Conservation (phyloP, 495 filamentous ascomycete genomes). For the Aspergillus egyptiacus region DNA sequence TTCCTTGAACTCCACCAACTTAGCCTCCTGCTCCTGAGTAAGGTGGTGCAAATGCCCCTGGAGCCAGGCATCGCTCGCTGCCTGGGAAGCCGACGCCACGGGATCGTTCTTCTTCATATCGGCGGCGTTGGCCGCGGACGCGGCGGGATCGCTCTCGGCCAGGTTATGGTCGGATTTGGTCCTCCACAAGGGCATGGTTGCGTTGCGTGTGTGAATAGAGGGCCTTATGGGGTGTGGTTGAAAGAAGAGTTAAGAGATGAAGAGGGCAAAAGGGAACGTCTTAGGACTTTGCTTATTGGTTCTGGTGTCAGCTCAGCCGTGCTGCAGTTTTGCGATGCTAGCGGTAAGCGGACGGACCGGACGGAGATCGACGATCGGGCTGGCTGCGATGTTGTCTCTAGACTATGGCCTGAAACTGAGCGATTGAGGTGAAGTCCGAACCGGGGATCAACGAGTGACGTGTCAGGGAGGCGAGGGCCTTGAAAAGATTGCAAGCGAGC, state of each 20-base stretch:
- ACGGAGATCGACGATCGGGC: background rate
- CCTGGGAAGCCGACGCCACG: conserved; percentile 36
- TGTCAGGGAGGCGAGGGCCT: background rate
- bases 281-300: conserved; percentile 4
- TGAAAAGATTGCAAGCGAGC: background rate
- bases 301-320: conserved; percentile 5
- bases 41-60: conserved; percentile 71
- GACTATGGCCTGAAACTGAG: background rate
- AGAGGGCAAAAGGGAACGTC: background rate
- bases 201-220: background rate
- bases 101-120: conserved; percentile 39
- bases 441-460: background rate
- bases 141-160: conserved; percentile 23
- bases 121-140: conserved; percentile 24
- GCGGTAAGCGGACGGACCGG: too few relatives aligned
- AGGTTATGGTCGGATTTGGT: conserved; percentile 32
- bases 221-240: background rate
- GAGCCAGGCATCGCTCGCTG: conserved; percentile 39
- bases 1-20: conserved; percentile 62
- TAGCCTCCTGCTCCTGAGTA: conserved; percentile 57
- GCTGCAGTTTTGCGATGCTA: background rate
- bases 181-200: conserved; percentile 31
- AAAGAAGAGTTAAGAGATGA: background rate
- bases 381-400: background rate
- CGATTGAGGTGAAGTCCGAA: background rate